These are phyloP conservation scores for Xylaria scruposa DNA, from an alignment of 495 filamentous ascomycete genomes.

Conservation along the genomic window DNA sequence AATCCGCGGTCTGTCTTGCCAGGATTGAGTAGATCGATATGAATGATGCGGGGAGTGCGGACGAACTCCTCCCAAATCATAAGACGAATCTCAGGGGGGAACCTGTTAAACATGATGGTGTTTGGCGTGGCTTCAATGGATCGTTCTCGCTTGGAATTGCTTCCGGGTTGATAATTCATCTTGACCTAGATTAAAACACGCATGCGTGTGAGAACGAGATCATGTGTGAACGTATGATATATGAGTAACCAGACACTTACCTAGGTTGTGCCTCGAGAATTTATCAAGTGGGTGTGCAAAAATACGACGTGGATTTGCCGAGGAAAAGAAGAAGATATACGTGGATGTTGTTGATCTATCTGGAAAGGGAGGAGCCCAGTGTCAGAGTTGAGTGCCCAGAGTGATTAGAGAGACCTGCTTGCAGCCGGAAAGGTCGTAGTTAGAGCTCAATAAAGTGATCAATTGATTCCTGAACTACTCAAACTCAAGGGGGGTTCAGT, in stretches of 20 bases:
- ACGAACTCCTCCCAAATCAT: neutral
- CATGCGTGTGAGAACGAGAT: neutral
- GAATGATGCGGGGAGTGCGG: neutral
- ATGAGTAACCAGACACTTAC: neutral
- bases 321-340: neutral
- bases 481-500: too few relatives aligned
- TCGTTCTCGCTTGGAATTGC: neutral
- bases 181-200: neutral
- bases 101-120: neutral
- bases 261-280: neutral
- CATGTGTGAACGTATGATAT: neutral
- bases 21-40: neutral
- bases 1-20: neutral
- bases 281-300: neutral
- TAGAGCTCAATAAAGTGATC: too few relatives aligned
- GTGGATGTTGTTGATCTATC: neutral
- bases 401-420: too few relatives aligned
- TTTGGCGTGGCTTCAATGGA: too few relatives aligned
- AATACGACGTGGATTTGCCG: neutral
- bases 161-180: neutral
- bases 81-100: neutral
- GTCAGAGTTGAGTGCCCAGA: too few relatives aligned
- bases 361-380: too few relatives aligned
- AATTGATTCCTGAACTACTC: too few relatives aligned
- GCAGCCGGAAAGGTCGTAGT: too few relatives aligned